Evolutionary conservation across 2,329 filamentous ascomycete species (phyloP).

Genomic region (Aphanocladium album): DNA sequence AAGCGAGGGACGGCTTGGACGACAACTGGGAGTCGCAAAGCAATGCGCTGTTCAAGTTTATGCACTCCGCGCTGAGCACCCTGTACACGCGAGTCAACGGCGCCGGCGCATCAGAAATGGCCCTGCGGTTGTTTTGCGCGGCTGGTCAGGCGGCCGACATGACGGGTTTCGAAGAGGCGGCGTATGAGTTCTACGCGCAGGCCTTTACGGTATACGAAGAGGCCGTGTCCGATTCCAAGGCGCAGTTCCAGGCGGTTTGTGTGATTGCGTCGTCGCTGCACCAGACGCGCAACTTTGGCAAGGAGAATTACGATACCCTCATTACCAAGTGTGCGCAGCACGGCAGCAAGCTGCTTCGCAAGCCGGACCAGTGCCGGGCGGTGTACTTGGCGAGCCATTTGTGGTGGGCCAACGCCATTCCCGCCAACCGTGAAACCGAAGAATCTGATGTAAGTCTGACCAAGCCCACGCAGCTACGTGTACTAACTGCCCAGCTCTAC

Average conservation of each 20-base stretch:
- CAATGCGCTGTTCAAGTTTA: conserved; percentile 88
- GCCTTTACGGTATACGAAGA: conserved; percentile 98
- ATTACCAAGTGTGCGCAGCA: conserved; percentile 98
- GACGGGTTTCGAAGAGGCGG: conserved; percentile 87
- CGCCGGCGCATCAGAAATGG: conserved; percentile 76
- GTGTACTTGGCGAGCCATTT: conserved; percentile 95
- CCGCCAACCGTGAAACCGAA: conserved; percentile 72
- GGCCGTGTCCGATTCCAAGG: conserved; percentile 88
- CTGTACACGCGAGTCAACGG: conserved; percentile 80
- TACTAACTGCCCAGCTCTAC: conserved; percentile 63
- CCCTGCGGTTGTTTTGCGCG: conserved; percentile 81
- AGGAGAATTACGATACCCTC: conserved; percentile 97
- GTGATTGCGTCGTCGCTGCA: conserved; percentile 87
- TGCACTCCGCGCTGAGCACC: conserved; percentile 81
- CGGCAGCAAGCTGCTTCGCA: conserved; percentile 93
- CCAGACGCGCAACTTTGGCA: conserved; percentile 82
- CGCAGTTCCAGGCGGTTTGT: conserved; percentile 96
- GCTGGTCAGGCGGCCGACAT: conserved; percentile 92
- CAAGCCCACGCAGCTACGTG: too few relatives aligned
- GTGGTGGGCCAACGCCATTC: conserved; percentile 92
- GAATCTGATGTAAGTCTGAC: conserved; percentile 64
- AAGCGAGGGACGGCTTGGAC: conserved; percentile 78
- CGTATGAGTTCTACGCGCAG: conserved; percentile 97
- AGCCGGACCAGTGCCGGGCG: conserved; percentile 94
- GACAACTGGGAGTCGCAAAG: conserved; percentile 59